These are phyloP conservation scores for Zychaea mexicana DNA, from an alignment of 371 early-diverging fungal genomes.

Conservation along the genomic window DNA sequence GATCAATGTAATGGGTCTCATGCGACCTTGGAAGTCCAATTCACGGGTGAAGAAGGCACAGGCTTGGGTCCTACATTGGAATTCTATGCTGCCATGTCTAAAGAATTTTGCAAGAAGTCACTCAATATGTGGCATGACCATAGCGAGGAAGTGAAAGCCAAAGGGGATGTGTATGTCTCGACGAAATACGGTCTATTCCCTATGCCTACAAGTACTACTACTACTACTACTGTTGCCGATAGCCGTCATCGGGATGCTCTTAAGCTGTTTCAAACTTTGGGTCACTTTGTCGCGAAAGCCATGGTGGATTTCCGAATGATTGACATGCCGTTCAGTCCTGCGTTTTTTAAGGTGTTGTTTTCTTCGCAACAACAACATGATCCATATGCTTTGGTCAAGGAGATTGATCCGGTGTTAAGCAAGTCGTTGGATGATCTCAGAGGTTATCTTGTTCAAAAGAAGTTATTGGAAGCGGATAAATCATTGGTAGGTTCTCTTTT, in stretches of 20 bases:
- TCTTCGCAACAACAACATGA: constrained; percentile 21
- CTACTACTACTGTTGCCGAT: no score
- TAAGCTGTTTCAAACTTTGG: constrained; percentile 60
- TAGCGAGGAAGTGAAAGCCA: constrained; percentile 10
- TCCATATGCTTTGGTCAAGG: constrained; percentile 22
- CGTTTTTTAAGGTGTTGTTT: constrained; percentile 74
- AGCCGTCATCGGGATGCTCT: constrained; percentile 13
- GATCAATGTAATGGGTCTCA: constrained; percentile 68
- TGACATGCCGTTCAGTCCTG: constrained; percentile 77
- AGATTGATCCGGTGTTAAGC: constrained; percentile 69
- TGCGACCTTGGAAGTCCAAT: constrained; percentile 84
- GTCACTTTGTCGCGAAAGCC: constrained; percentile 87
- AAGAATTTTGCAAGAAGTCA: constrained; percentile 64
- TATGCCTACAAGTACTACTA: no score
- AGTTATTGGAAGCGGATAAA: constrained; percentile 45
- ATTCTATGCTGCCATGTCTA: constrained; percentile 81
- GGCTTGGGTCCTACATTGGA: constrained; percentile 93
- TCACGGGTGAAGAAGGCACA: constrained; percentile 89
- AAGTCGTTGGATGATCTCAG: constrained; percentile 65
- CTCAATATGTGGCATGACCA: constrained; percentile 62
- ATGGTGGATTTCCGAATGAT: constrained; percentile 84
- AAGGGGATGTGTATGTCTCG: not conserved
- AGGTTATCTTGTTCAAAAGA: constrained; percentile 55
- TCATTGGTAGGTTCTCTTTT: not conserved
- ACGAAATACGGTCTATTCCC: not conserved